Evolutionary conservation across 1,139 yeast genomes (phyloP).

Genomic region (Yamadazyma aaseri): DNA sequence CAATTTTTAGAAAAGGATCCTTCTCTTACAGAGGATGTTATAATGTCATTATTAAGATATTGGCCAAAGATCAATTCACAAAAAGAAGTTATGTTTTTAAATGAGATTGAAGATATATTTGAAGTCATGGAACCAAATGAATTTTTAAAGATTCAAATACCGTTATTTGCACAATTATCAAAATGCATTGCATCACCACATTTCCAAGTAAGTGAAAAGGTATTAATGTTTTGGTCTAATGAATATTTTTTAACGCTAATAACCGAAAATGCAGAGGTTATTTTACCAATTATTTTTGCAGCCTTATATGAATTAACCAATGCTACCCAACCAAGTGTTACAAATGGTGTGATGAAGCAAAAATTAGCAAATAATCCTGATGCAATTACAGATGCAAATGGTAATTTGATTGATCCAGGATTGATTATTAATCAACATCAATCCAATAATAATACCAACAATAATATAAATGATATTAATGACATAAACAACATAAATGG

Average conservation of each 20-base stretch:
- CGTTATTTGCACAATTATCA: conserved; percentile 88
- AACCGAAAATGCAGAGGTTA: conserved; percentile 88
- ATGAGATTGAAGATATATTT: conserved; percentile 94
- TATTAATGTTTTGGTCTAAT: conserved; percentile 90
- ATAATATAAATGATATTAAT: conserved; percentile 2
- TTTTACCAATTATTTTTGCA: conserved; percentile 88
- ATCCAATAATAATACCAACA: conserved; percentile 2
- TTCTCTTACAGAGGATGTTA: conserved; percentile 85
- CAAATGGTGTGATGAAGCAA: conserved; percentile 48
- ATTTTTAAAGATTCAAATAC: conserved; percentile 88
- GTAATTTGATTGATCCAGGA: conserved; percentile 43
- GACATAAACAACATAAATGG: conserved; percentile 6
- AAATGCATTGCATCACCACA: conserved; percentile 94
- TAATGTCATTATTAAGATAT: conserved; percentile 86
- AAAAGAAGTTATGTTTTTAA: conserved; percentile 92
- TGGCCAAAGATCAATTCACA: conserved; percentile 98
- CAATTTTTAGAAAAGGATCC: conserved; percentile 97
- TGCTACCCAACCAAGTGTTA: conserved; percentile 49
- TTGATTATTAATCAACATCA: conserved; percentile 21
- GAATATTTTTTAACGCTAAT: conserved; percentile 89
- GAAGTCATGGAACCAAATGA: conserved; percentile 95
- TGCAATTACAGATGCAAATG: conserved; percentile 46
- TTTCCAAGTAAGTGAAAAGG: conserved; percentile 96
- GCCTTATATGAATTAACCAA: conserved; percentile 81
- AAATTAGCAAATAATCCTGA: conserved; percentile 41